Conservation (phyloP, 352 stramenopile genomes). For the Phytopythium vexans region DNA sequence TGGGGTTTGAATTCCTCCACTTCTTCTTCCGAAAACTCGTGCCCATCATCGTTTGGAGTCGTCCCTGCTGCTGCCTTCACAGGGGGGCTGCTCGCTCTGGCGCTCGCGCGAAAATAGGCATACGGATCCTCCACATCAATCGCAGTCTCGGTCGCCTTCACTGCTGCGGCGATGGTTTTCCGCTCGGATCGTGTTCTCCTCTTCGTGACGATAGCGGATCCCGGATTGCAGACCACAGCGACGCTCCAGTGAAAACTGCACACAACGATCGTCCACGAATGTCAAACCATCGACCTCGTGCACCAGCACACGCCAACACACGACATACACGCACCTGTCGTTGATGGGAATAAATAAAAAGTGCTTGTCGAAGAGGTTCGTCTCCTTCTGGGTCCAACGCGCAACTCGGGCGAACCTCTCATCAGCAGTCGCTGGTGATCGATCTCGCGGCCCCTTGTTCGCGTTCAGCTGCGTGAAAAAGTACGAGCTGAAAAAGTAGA, state of each 20-base stretch:
- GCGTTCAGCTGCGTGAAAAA: slow-evolving; percentile 93
- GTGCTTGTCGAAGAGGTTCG: slow-evolving; percentile 80
- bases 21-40: slow-evolving; percentile 35
- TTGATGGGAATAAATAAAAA: slow-evolving; percentile 92
- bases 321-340: slow-evolving; percentile 46
- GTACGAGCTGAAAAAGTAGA: slow-evolving; percentile 95
- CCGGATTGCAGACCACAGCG: slow-evolving; percentile 83
- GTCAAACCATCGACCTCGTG: not conserved
- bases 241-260: slow-evolving; percentile 89
- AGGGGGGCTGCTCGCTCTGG: not conserved
- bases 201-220: slow-evolving; percentile 58
- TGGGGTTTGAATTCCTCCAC: slow-evolving; percentile 29
- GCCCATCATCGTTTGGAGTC: slow-evolving; percentile 3
- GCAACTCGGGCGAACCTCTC: slow-evolving; percentile 55
- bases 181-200: slow-evolving; percentile 18
- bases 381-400: slow-evolving; percentile 83
- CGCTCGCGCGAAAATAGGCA: slow-evolving; percentile 9
- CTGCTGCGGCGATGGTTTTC: not conserved
- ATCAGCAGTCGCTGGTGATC: slow-evolving; percentile 22
- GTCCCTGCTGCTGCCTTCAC: not conserved
- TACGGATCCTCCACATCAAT: slow-evolving; percentile 37
- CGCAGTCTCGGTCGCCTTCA: slow-evolving; percentile 8
- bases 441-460: slow-evolving; percentile 24
- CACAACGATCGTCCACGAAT: not conserved
- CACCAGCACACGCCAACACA: not conserved